Percentiles rank a stretch among this genome's conserved stretches.
Conservation (phyloP, 2,329 filamentous ascomycete species). For the Ophiostoma sp. region DNA sequence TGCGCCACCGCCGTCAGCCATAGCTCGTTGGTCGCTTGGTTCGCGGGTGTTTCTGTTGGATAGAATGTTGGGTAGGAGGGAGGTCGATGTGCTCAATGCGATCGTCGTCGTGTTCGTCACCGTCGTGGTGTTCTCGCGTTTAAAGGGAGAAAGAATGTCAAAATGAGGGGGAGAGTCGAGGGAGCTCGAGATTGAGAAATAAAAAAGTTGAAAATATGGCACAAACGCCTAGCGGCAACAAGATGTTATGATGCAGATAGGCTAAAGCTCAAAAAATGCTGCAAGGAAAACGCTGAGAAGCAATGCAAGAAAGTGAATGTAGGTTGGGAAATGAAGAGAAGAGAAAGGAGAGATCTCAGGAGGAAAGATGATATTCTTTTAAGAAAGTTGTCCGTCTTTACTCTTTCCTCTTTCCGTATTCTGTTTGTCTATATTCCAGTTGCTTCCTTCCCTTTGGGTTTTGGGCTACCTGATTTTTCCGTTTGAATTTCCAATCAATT, state of each 20-base stretch:
- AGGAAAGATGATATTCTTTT: neutral
- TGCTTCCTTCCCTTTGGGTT: neutral
- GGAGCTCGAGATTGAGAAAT: neutral
- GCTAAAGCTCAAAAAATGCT: neutral
- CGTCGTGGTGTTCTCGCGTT: neutral
- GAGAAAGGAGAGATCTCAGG: neutral
- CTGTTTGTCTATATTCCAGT: neutral
- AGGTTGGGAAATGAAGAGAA: neutral
- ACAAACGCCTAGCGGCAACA: conserved; percentile 17
- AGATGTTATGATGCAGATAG: conserved; percentile 14
- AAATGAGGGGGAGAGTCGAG: neutral
- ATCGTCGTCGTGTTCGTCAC: neutral
- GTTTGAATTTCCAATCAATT: conserved; percentile 13
- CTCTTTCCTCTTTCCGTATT: neutral
- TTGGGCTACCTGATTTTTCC: neutral
- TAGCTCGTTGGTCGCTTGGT: neutral
- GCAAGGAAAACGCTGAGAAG: neutral
- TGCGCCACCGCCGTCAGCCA: conserved; percentile 5
- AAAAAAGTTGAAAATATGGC: neutral
- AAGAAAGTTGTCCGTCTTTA: neutral
- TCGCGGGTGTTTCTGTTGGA: neutral
- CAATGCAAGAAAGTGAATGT: neutral
- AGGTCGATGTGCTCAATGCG: neutral
- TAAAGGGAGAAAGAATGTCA: neutral
- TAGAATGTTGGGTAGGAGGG: neutral